Conservation (phyloP, 305 asterid genomes). For the Fraxinus nigra region DNA sequence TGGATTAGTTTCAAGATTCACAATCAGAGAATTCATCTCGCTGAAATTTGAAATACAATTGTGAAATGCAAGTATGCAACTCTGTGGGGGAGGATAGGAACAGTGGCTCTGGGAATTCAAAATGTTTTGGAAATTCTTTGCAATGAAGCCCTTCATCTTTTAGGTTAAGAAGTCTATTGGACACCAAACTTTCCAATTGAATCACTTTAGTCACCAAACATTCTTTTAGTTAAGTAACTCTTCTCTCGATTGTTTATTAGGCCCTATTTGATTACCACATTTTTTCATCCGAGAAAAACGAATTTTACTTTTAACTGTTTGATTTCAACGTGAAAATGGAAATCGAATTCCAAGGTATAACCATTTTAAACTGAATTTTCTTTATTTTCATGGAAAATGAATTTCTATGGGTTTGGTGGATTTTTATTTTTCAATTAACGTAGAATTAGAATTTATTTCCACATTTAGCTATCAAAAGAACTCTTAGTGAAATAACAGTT, state of each 20-base stretch:
- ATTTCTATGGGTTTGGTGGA: no score
- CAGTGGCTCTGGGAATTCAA: slow-evolving; percentile 28
- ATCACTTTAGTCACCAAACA: not conserved
- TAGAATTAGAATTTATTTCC: no score
- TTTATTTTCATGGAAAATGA: no score
- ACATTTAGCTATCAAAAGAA: no score
- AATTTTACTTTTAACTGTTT: no score
- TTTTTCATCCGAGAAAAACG: no score
- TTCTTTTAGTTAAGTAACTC: not conserved
- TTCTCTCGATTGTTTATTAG: not conserved
- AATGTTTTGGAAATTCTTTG: slow-evolving; percentile 20
- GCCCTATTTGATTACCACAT: no score
- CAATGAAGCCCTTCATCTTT: slow-evolving; percentile 22
- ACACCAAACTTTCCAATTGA: not conserved
- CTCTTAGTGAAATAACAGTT: not conserved
- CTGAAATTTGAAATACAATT: not conserved
- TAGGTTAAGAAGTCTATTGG: not conserved
- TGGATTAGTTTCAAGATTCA: not conserved
- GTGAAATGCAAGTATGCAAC: slow-evolving; percentile 4
- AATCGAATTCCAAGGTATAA: no score
- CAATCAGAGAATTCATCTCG: not conserved
- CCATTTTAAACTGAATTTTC: no score
- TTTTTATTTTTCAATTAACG: no score
- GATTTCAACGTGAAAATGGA: no score
- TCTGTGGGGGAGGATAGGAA: slow-evolving; percentile 10